These are phyloP conservation scores for Haplosporangium gracile DNA, from an alignment of 192 early-diverging fungal species.

Conservation along the genomic window DNA sequence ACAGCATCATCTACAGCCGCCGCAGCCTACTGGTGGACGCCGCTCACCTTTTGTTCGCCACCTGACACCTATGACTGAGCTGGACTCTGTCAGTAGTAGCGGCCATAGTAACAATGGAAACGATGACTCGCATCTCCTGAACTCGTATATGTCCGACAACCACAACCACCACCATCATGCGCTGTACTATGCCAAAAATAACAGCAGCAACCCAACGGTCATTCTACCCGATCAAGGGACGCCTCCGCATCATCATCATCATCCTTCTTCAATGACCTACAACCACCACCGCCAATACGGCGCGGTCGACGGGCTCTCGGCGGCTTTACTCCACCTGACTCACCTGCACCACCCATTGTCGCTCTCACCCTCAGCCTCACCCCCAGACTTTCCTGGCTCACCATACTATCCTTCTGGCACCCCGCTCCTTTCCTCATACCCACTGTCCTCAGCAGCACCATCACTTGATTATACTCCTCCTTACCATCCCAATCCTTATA, in stretches of 20 bases:
- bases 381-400: background rate
- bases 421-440: background rate
- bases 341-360: background rate
- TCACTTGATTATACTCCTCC: background rate
- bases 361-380: background rate
- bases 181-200: background rate
- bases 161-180: background rate
- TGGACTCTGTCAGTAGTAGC: background rate
- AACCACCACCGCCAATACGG: background rate
- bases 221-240: background rate
- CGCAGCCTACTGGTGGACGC: background rate
- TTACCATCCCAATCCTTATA: background rate
- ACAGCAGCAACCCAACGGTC: background rate
- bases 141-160: background rate
- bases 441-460: background rate
- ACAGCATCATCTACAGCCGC: too few relatives aligned
- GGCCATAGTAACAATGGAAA: background rate
- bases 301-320: background rate
- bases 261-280: background rate
- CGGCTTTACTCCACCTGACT: background rate
- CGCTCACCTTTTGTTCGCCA: background rate
- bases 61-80: background rate
- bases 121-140: background rate
- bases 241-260: background rate
- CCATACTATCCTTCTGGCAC: background rate